These are phyloP conservation scores for Clitocybe nebularis DNA, from an alignment of 1,284 basidiomycete genomes.

Conservation along the genomic window DNA sequence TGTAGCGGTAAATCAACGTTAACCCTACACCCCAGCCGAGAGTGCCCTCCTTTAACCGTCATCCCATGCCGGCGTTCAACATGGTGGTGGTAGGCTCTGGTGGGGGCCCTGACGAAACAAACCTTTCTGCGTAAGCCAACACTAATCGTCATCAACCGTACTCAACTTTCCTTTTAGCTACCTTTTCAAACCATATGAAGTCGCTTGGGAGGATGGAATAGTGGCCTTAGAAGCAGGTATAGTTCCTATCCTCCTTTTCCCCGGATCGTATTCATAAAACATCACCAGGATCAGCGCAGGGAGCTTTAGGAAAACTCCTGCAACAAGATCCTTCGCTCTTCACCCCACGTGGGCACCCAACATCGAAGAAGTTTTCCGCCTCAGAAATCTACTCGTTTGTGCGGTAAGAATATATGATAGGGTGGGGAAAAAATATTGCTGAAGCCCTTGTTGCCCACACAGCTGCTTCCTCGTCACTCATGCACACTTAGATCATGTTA, in stretches of 20 bases:
- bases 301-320: slow-evolving; percentile 57
- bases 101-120: slow-evolving; percentile 72
- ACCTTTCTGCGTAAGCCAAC: slow-evolving; percentile 64
- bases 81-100: slow-evolving; percentile 72
- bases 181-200: slow-evolving; percentile 57
- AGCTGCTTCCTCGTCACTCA: slow-evolving; percentile 78
- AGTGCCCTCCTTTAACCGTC: no score
- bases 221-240: slow-evolving; percentile 72
- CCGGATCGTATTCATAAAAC: slow-evolving; percentile 2
- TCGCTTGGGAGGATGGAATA: slow-evolving; percentile 64
- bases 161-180: slow-evolving; percentile 47
- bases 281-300: slow-evolving; percentile 64
- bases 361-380: slow-evolving; percentile 33
- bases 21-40: no score
- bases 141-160: slow-evolving; percentile 9
- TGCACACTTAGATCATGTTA: slow-evolving; percentile 80
- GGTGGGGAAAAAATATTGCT: no score
- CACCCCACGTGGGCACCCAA: slow-evolving; percentile 19
- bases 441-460: no score
- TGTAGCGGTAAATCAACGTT: no score
- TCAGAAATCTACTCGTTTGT: slow-evolving; percentile 58
- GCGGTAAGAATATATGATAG: slow-evolving; percentile 34
- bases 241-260: slow-evolving; percentile 16
- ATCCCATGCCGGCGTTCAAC: slow-evolving; percentile 58
- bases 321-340: slow-evolving; percentile 51